Percentiles rank a stretch among this genome's conserved stretches.
Conservation (phyloP, 2,329 filamentous ascomycete species). For the Periconia sp. region DNA sequence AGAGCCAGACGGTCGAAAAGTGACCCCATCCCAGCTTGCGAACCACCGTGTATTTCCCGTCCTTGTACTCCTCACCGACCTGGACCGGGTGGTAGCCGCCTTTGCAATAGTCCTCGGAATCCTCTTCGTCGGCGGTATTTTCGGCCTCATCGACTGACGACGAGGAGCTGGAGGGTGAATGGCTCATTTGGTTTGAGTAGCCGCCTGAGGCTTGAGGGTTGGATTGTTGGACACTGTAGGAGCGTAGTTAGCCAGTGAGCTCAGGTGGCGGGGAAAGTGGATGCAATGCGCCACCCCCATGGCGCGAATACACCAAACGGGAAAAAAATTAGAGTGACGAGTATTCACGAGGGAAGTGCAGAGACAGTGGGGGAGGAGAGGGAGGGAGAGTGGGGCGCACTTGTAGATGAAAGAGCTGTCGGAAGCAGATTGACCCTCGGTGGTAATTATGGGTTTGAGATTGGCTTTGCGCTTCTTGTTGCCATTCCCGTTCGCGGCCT, state of each 20-base stretch:
- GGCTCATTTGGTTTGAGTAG: conserved; percentile 61
- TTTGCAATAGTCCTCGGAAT: conserved; percentile 99
- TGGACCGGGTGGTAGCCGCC: conserved; percentile 95
- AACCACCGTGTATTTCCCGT: conserved; percentile 93
- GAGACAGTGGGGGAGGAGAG: background rate
- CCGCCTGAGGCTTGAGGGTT: conserved; percentile 55
- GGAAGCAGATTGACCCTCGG: conserved; percentile 46
- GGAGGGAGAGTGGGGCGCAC: conserved; percentile 32
- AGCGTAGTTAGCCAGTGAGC: conserved; percentile 11
- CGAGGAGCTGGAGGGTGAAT: conserved; percentile 75
- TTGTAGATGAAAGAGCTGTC: conserved; percentile 42
- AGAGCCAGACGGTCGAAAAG: conserved; percentile 93
- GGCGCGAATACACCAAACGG: background rate
- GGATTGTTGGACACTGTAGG: conserved; percentile 35
- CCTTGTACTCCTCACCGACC: conserved; percentile 95
- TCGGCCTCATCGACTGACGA: conserved; percentile 81
- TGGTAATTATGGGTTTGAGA: conserved; percentile 76
- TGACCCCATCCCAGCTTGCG: conserved; percentile 98
- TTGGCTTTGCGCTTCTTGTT: conserved; percentile 71
- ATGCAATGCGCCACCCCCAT: background rate
- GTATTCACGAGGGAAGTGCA: background rate
- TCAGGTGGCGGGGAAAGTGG: background rate
- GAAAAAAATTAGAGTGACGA: background rate
- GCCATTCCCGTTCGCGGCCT: conserved; percentile 58
- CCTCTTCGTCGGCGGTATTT: conserved; percentile 95